Conservation (phyloP, 177 flowering plant genomes). For the Vitis hybrid region DNA sequence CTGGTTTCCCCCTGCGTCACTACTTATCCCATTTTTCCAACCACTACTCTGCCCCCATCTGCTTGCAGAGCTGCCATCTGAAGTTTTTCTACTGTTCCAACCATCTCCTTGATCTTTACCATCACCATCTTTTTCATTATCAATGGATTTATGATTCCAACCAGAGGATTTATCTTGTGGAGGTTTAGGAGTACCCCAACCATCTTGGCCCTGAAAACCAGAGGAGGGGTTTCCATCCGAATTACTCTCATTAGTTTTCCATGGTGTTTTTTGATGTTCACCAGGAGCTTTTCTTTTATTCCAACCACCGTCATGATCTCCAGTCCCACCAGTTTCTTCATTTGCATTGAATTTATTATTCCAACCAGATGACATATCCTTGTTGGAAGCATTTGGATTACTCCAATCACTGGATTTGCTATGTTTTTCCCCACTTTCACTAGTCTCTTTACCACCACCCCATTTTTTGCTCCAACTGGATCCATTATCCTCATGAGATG, state of each 20-base stretch:
- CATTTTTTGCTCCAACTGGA: constrained; percentile 18
- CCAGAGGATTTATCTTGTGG: no score
- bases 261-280: no score
- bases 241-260: no score
- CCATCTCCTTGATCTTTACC: constrained; percentile 8
- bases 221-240: no score
- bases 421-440: background rate
- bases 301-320: constrained; percentile 19
- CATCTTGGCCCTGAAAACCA: no score
- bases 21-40: constrained; percentile 8
- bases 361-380: no score
- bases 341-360: no score
- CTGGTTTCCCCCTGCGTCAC: constrained; percentile 9
- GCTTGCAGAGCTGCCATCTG: constrained; percentile 9
- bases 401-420: background rate
- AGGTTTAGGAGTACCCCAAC: no score
- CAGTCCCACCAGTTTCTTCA: background rate
- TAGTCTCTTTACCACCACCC: constrained; percentile 5
- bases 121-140: no score
- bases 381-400: no score
- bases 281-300: constrained; percentile 7
- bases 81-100: constrained; percentile 19
- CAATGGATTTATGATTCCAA: no score
- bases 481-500: constrained; percentile 4
- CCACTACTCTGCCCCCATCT: constrained; percentile 21